Evolutionary conservation across 345 rosid genomes (phyloP).

Genomic region (Camelina laxa): DNA sequence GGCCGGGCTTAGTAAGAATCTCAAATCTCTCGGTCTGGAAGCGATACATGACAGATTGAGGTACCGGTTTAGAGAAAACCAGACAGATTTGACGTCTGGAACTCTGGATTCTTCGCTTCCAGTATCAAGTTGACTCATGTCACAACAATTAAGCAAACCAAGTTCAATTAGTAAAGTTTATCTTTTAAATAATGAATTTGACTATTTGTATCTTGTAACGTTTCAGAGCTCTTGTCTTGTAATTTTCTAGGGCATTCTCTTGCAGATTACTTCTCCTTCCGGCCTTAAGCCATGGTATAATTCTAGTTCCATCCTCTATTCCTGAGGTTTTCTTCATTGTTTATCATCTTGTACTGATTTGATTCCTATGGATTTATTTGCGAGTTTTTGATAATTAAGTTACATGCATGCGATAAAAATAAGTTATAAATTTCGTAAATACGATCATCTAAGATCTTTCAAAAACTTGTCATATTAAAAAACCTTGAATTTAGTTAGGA

Average conservation of each 20-base stretch:
- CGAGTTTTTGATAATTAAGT: background rate
- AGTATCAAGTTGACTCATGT: background rate
- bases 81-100: too few relatives aligned
- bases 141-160: too few relatives aligned
- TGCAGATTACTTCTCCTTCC: constrained; percentile 10
- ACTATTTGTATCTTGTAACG: constrained; percentile 17
- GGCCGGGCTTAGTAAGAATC: too few relatives aligned
- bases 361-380: background rate
- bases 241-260: background rate
- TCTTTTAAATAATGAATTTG: background rate
- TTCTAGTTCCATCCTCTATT: background rate
- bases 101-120: too few relatives aligned
- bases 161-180: too few relatives aligned
- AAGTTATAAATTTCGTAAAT: background rate
- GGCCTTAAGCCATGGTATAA: constrained; percentile 29
- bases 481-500: too few relatives aligned
- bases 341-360: background rate
- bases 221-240: background rate
- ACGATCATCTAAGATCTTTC: too few relatives aligned
- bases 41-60: too few relatives aligned
- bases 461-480: too few relatives aligned
- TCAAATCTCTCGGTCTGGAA: too few relatives aligned
- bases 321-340: background rate
- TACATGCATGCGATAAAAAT: constrained; percentile 3
- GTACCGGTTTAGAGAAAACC: too few relatives aligned